These are phyloP conservation scores for Bolboschoenoplectus hybrid DNA, from an alignment of 202 grass and related monocot genomes.

Conservation along the genomic window DNA sequence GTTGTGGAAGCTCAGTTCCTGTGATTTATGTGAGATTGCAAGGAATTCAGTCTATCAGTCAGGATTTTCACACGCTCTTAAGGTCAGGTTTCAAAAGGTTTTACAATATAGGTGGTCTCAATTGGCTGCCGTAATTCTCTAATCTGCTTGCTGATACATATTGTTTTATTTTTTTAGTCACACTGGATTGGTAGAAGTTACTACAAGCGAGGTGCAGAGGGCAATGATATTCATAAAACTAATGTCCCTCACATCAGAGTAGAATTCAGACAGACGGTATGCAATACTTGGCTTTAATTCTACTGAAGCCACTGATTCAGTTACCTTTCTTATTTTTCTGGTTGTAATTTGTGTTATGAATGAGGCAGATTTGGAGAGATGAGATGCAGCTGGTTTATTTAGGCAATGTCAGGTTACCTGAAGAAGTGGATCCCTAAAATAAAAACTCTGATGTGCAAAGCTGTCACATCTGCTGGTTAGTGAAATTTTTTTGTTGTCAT, in stretches of 20 bases:
- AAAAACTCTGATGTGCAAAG: slow-evolving; percentile 30
- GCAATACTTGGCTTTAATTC: slow-evolving; percentile 25
- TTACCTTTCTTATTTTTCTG: background rate
- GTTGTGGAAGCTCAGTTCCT: slow-evolving; percentile 97
- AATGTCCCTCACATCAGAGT: slow-evolving; percentile 96
- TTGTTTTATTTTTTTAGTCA: slow-evolving; percentile 52
- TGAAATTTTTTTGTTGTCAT: slow-evolving; percentile 22
- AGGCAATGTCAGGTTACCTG: slow-evolving; percentile 65
- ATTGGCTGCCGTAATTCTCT: background rate
- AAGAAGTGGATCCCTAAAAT: slow-evolving; percentile 69
- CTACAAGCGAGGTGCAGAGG: slow-evolving; percentile 72
- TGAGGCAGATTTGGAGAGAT: slow-evolving; percentile 92
- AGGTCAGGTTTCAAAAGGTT: slow-evolving; percentile 46
- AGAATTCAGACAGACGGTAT: slow-evolving; percentile 86
- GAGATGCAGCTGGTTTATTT: slow-evolving; percentile 89
- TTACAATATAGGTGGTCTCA: background rate
- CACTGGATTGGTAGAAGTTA: slow-evolving; percentile 98
- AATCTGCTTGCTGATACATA: slow-evolving; percentile 17
- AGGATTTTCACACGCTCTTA: slow-evolving; percentile 90
- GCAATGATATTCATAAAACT: slow-evolving; percentile 88
- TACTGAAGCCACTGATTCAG: background rate
- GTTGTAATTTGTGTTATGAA: slow-evolving; percentile 13
- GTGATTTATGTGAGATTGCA: slow-evolving; percentile 98
- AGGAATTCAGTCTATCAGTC: slow-evolving; percentile 97
- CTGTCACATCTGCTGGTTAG: slow-evolving; percentile 26